Evolutionary conservation across 192 early-diverging fungal genomes (phyloP).

Genomic region (Ramicandelaber brevisporus): DNA sequence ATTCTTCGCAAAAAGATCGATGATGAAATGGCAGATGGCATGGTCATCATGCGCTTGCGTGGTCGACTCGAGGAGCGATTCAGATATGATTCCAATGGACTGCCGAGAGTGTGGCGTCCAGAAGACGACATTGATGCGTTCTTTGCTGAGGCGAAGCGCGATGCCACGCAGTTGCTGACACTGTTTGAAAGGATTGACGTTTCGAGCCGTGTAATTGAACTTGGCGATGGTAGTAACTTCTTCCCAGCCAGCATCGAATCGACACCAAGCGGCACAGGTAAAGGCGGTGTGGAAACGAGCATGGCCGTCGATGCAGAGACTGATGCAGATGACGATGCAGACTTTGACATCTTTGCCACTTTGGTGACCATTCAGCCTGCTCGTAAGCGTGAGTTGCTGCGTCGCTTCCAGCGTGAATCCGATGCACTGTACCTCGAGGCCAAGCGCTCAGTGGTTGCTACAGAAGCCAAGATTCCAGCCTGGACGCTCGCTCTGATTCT

Average conservation of each 20-base stretch:
- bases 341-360: slow-evolving; percentile 31
- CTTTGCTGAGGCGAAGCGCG: slow-evolving; percentile 48
- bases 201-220: neutral
- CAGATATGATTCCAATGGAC: slow-evolving; percentile 75
- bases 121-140: slow-evolving; percentile 81
- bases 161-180: slow-evolving; percentile 31
- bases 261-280: too few relatives aligned
- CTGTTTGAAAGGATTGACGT: slow-evolving; percentile 52
- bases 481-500: slow-evolving; percentile 65
- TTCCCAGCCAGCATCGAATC: too few relatives aligned
- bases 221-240: too few relatives aligned
- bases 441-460: slow-evolving; percentile 76
- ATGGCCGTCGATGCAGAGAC: too few relatives aligned
- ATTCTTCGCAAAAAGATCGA: slow-evolving; percentile 38
- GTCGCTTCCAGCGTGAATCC: slow-evolving; percentile 66
- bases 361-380: slow-evolving; percentile 30
- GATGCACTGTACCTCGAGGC: slow-evolving; percentile 87
- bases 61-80: slow-evolving; percentile 71
- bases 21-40: slow-evolving; percentile 61
- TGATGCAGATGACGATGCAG: too few relatives aligned
- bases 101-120: slow-evolving; percentile 87
- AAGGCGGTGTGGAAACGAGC: too few relatives aligned
- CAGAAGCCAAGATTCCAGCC: slow-evolving; percentile 58
- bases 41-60: slow-evolving; percentile 57
- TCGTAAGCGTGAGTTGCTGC: slow-evolving; percentile 38